phyloP scores from a whole-genome alignment of 192 early-diverging fungal genomes.

The Backusella macrospora region DNA sequence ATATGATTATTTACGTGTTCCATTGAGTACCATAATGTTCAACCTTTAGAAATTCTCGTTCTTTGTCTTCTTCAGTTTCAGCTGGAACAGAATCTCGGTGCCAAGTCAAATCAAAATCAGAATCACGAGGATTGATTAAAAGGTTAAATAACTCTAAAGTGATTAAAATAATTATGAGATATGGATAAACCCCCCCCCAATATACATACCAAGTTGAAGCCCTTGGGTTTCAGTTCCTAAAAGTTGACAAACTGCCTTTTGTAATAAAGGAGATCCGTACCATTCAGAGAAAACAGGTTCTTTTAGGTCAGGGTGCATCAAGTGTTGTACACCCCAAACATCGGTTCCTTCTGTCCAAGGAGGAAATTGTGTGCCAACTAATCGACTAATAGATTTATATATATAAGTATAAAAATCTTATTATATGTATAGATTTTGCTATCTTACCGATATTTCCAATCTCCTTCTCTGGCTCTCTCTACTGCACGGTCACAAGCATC shows the following conservation, averaged over 20 bases:
- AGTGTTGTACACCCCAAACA: constrained; percentile 51
- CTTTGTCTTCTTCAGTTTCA: constrained; percentile 42
- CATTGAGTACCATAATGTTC: constrained; percentile 57
- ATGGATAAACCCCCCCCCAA: no score
- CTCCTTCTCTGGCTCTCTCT: constrained; percentile 40
- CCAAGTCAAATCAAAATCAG: constrained; percentile 51
- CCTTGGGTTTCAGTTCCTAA: constrained; percentile 37
- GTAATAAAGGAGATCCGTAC: constrained; percentile 44
- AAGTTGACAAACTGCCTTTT: constrained; percentile 46
- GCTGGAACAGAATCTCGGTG: constrained; percentile 48
- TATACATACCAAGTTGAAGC: constrained; percentile 44
- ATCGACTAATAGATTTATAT: constrained; percentile 27
- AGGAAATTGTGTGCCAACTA: constrained; percentile 53
- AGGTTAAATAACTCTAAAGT: constrained; percentile 50
- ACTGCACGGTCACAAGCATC: constrained; percentile 46
- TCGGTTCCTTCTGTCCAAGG: constrained; percentile 50
- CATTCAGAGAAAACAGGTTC: constrained; percentile 52
- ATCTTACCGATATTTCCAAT: constrained; percentile 45
- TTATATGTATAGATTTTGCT: neutral
- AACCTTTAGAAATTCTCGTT: constrained; percentile 41
- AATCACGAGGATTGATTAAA: constrained; percentile 48
- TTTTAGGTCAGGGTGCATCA: constrained; percentile 51
- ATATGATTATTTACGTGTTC: constrained; percentile 41
- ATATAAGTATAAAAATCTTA: neutral
- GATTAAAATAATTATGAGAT: neutral